Conservation (phyloP, 2,329 filamentous ascomycete species). For the Alternaria sp. region DNA sequence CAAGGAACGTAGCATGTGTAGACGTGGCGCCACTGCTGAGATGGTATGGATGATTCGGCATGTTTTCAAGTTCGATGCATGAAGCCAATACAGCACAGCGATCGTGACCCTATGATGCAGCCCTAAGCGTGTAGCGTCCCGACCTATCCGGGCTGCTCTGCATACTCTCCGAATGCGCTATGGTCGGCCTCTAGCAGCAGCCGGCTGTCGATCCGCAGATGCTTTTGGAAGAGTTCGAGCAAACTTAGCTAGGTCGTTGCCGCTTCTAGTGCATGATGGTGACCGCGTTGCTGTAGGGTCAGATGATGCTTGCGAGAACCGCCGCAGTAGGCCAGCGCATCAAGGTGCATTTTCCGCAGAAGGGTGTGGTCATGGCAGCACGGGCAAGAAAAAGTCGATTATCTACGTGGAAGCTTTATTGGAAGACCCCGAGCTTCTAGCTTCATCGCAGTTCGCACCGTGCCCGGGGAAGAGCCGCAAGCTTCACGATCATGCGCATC, state of each 20-base stretch:
- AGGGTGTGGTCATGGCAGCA: background rate
- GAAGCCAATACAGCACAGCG: background rate
- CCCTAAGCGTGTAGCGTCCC: constrained; percentile 2
- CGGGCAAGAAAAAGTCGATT: background rate
- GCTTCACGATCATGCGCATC: background rate
- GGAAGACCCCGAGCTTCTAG: background rate
- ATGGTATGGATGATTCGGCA: background rate
- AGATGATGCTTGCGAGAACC: background rate
- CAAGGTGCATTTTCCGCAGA: background rate
- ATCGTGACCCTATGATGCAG: background rate
- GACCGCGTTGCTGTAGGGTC: background rate
- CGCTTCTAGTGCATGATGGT: background rate
- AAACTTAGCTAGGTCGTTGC: background rate
- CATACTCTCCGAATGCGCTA: background rate
- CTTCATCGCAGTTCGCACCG: background rate
- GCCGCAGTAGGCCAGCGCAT: background rate
- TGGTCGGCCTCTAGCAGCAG: background rate
- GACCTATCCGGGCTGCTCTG: constrained; percentile 2
- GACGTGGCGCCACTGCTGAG: background rate
- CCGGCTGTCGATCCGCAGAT: background rate
- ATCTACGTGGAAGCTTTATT: background rate
- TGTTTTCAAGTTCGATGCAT: background rate
- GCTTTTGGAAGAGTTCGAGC: background rate
- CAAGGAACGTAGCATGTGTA: background rate
- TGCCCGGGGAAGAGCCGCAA: background rate